These are phyloP conservation scores for Syzygium oleosum DNA, from an alignment of 345 rosid genomes.

Conservation along the genomic window DNA sequence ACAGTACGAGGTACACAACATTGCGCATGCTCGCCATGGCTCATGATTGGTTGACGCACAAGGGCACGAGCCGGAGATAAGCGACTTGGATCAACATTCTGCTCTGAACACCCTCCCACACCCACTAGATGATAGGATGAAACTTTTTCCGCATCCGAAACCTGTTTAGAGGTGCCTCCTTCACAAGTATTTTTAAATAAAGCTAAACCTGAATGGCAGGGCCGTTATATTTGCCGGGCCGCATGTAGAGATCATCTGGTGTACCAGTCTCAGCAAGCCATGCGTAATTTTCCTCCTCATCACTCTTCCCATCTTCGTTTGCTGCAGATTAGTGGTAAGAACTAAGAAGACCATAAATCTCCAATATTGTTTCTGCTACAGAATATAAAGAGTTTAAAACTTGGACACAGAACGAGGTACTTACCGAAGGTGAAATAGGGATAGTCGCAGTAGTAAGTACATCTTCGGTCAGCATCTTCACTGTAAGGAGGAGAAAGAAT, in stretches of 20 bases:
- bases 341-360: neutral
- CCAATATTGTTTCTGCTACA: neutral
- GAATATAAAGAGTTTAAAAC: neutral
- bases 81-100: neutral
- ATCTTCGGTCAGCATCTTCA: constrained; percentile 66
- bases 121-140: neutral
- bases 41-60: neutral
- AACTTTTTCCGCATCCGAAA: neutral
- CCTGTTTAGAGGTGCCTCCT: neutral
- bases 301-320: constrained; percentile 24
- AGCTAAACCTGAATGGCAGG: constrained; percentile 45
- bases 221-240: constrained; percentile 53
- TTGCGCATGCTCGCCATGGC: neutral
- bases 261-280: constrained; percentile 82
- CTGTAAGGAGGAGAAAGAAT: constrained; percentile 83
- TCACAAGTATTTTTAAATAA: neutral
- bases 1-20: neutral
- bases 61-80: neutral
- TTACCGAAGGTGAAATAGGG: constrained; percentile 61
- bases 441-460: constrained; percentile 78
- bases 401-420: neutral
- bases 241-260: constrained; percentile 78
- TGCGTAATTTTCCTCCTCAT: constrained; percentile 57
- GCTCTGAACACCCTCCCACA: neutral
- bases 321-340: constrained; percentile 18